Percentiles rank a stretch among this genome's conserved stretches.
phyloP scores from a whole-genome alignment of 202 grass and related monocot species.

The Zoysia matrella region DNA sequence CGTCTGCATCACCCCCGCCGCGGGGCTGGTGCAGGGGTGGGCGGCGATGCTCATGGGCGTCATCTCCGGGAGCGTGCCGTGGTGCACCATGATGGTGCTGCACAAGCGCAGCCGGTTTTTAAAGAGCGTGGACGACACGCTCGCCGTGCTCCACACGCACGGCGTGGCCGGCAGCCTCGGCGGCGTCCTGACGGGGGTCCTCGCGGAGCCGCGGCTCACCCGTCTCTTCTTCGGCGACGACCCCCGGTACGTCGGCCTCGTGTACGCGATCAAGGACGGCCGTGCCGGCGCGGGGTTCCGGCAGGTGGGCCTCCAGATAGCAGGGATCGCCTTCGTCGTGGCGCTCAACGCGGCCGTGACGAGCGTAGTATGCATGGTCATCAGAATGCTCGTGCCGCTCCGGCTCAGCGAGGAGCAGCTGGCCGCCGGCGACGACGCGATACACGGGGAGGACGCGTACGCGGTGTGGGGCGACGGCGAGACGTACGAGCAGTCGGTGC shows the following conservation, averaged over 20 bases:
- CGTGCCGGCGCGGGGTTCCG: conserved; percentile 51
- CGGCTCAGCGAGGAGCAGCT: conserved; percentile 67
- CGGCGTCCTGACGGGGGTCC: conserved; percentile 56
- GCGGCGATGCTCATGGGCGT: conserved; percentile 69
- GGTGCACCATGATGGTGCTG: conserved; percentile 88
- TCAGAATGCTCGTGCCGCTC: conserved; percentile 56
- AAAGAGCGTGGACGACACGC: conserved; percentile 66
- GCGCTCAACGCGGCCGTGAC: conserved; percentile 58
- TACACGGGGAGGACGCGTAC: conserved; percentile 83
- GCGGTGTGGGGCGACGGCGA: conserved; percentile 88
- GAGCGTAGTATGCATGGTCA: conserved; percentile 53
- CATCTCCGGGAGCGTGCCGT: conserved; percentile 68
- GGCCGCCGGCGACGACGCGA: conserved; percentile 60
- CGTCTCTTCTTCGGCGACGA: conserved; percentile 76
- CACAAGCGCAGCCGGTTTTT: conserved; percentile 57
- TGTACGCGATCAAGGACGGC: conserved; percentile 55
- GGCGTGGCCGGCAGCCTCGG: conserved; percentile 75
- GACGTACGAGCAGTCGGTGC: conserved; percentile 78
- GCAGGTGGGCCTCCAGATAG: conserved; percentile 69
- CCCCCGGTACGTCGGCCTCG: conserved; percentile 65
- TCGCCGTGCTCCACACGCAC: conserved; percentile 83
- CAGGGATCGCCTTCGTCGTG: conserved; percentile 60
- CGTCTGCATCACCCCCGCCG: conserved; percentile 83
- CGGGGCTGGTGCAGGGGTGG: conserved; percentile 76
- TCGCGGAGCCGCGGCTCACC: conserved; percentile 65